Evolutionary conservation across 768 basidiomycete species (phyloP).

Genomic region (Hortiboletus campestris): DNA sequence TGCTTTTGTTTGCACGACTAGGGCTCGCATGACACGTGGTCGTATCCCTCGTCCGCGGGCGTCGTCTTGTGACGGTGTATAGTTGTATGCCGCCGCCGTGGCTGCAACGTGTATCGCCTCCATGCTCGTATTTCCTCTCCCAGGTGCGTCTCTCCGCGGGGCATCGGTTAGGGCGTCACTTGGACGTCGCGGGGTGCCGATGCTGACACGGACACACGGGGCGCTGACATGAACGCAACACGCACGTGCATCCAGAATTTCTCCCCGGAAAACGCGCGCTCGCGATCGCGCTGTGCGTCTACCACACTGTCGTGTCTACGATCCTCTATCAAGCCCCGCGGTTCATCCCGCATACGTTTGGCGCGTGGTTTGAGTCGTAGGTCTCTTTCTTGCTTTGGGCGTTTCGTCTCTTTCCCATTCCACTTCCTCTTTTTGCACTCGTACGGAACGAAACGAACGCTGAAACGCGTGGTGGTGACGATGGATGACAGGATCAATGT

Average conservation of each 20-base stretch:
- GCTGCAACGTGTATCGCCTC: conserved; percentile 59
- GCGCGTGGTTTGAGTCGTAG: conserved; percentile 56
- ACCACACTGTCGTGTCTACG: conserved; percentile 72
- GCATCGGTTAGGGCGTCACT: too few species aligned
- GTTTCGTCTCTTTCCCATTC: too few species aligned
- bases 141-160: conserved; percentile 47
- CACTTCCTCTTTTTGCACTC: too few species aligned
- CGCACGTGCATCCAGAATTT: conserved; percentile 50
- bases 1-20: background rate
- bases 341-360: conserved; percentile 75
- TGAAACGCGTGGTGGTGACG: too few species aligned
- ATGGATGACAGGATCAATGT: conserved; percentile 33
- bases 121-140: conserved; percentile 66
- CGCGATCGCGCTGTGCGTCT: conserved; percentile 72
- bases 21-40: background rate
- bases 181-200: background rate
- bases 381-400: conserved; percentile 25
- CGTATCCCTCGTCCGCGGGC: too few species aligned
- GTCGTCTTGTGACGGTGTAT: too few species aligned
- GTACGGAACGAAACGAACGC: too few species aligned
- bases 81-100: conserved; percentile 71
- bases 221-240: background rate
- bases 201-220: background rate
- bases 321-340: conserved; percentile 73
- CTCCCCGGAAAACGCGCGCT: conserved; percentile 83